Evolutionary conservation across 2,329 filamentous ascomycete species (phyloP).

Genomic region (Fusarium sp.): DNA sequence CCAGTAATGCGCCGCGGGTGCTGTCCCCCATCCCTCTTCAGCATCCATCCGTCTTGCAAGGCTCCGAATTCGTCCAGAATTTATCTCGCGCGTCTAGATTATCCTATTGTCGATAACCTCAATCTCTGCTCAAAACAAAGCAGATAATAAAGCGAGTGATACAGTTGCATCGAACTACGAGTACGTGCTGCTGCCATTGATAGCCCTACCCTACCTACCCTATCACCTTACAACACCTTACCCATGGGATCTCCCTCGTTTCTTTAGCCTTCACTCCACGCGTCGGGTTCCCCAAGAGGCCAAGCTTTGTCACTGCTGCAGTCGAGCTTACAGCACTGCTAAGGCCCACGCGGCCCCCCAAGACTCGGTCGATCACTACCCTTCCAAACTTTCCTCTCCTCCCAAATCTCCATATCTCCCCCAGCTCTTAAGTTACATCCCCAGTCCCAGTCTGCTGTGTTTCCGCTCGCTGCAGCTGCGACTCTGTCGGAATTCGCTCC

Average conservation of each 20-base stretch:
- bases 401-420: slow-evolving; percentile 31
- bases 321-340: slow-evolving; percentile 4
- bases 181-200: too few relatives aligned
- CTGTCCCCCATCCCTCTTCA: neutral
- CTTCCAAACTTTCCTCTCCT: slow-evolving; percentile 29
- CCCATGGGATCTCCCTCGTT: neutral
- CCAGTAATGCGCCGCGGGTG: neutral
- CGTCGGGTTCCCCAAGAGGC: slow-evolving; percentile 23
- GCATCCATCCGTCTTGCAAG: neutral
- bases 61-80: neutral
- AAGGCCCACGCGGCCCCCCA: slow-evolving; percentile 29
- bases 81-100: neutral
- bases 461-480: slow-evolving; percentile 27
- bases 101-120: too few relatives aligned
- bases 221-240: neutral
- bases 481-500: slow-evolving; percentile 23
- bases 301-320: slow-evolving; percentile 30
- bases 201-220: neutral
- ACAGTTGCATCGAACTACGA: too few relatives aligned
- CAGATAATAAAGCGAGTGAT: too few relatives aligned
- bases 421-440: slow-evolving; percentile 29
- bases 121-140: too few relatives aligned
- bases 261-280: slow-evolving; percentile 16
- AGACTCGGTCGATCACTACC: slow-evolving; percentile 35
- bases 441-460: slow-evolving; percentile 17